Conservation (phyloP, 2,329 filamentous ascomycete species). For the Penicillium sp. region DNA sequence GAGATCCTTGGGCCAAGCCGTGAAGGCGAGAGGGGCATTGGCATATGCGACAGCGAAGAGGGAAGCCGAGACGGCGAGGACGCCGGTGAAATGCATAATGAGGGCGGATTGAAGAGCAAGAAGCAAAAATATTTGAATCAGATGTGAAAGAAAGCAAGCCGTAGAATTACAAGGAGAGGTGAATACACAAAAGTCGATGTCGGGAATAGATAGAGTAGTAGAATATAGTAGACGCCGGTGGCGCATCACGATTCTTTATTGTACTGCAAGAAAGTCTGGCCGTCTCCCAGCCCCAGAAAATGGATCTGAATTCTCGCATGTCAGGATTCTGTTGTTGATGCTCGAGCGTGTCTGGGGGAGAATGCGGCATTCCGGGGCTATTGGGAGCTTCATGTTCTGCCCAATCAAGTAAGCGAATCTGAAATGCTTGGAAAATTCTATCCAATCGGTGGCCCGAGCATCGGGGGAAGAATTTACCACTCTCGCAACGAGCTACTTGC, state of each 20-base stretch:
- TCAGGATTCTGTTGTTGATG: constrained; percentile 24
- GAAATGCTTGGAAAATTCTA: not conserved
- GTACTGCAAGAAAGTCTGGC: constrained; percentile 1
- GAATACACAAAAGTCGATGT: constrained; percentile 6
- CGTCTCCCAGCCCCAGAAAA: constrained; percentile 15
- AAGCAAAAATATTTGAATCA: constrained; percentile 5
- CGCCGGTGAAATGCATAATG: constrained; percentile 56
- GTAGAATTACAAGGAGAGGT: constrained; percentile 7
- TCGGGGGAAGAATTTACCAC: not conserved
- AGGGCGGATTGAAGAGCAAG: not conserved
- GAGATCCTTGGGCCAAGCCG: constrained; percentile 54
- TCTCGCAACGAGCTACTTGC: not conserved
- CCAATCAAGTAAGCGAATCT: not conserved
- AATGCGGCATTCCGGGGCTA: constrained; percentile 31
- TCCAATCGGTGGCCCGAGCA: not conserved
- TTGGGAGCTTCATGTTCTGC: constrained; percentile 8
- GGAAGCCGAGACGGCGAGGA: constrained; percentile 51
- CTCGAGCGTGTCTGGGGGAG: constrained; percentile 12
- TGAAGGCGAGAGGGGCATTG: constrained; percentile 54
- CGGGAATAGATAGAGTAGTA: constrained; percentile 8
- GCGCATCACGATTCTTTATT: constrained; percentile 29
- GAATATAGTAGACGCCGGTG: constrained; percentile 10
- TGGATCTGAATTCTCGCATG: constrained; percentile 8
- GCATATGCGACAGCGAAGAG: constrained; percentile 52
- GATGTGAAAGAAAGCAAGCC: constrained; percentile 23